Evolutionary conservation across 371 early-diverging fungal genomes (phyloP).

Genomic region (Mucor plumbeus): DNA sequence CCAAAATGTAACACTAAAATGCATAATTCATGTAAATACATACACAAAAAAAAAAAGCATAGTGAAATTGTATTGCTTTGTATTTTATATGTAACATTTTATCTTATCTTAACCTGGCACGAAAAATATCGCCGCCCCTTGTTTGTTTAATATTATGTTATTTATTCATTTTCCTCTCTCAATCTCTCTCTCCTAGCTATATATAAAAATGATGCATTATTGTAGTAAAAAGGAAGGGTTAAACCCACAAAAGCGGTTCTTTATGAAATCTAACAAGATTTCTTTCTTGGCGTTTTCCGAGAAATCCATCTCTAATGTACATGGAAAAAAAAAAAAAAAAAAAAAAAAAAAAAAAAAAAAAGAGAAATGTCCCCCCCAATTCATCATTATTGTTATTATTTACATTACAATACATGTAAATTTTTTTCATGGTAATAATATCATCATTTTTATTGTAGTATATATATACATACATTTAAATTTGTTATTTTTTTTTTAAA

Average conservation of each 20-base stretch:
- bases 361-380: neutral
- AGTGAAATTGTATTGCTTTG: neutral
- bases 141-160: constrained; percentile 6
- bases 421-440: neutral
- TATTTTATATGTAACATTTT: too few species aligned
- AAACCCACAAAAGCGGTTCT: constrained; percentile 22
- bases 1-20: neutral
- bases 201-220: constrained; percentile 3
- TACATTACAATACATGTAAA: neutral
- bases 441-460: neutral
- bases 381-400: too few species aligned
- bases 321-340: neutral
- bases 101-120: neutral
- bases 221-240: neutral
- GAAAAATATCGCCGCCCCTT: neutral
- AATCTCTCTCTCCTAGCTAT: neutral
- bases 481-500: neutral
- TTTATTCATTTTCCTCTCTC: neutral
- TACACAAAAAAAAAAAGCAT: neutral
- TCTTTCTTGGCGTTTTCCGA: constrained; percentile 30
- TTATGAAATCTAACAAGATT: constrained; percentile 20
- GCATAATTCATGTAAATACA: neutral
- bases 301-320: constrained; percentile 20
- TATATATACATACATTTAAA: neutral
- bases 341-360: neutral